Conservation (phyloP, 306 rosid species). For the Alnus rubra region DNA sequence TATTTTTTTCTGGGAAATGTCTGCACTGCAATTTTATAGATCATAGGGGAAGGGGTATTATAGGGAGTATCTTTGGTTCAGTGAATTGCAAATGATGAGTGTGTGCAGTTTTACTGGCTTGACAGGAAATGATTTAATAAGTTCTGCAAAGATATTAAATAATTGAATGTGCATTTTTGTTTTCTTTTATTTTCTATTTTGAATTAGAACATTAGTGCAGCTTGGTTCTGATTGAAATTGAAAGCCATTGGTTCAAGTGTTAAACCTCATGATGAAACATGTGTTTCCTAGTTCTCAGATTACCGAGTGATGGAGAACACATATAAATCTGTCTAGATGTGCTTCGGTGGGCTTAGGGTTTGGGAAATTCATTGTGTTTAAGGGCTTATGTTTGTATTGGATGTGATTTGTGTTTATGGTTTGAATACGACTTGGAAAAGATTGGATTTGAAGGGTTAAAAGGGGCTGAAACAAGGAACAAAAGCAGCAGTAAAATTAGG, state of each 20-base stretch:
- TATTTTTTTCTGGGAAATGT: background rate
- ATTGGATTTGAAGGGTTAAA: no score
- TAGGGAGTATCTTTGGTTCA: background rate
- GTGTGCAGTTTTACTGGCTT: background rate
- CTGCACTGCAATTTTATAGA: background rate
- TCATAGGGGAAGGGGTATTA: background rate
- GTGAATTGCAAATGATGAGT: background rate
- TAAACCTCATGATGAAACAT: background rate
- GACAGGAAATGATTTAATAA: background rate
- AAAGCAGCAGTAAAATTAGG: no score
- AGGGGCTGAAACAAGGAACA: no score
- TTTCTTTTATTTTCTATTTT: background rate
- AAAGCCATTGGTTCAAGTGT: background rate
- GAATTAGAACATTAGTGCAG: background rate
- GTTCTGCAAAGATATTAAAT: background rate
- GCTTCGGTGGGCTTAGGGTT: no score
- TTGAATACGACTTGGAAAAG: no score
- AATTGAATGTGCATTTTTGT: background rate
- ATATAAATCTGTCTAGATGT: no score
- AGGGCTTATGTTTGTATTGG: no score
- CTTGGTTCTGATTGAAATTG: background rate
- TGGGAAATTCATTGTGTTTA: no score
- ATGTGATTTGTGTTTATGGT: no score
- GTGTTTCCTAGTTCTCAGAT: background rate
- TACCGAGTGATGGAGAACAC: background rate